A percentile compares a stretch with the other conserved stretches of the same genome.
Evolutionary conservation across 2,329 filamentous ascomycete species (phyloP).

Genomic region (Ciborinia camelliae): DNA sequence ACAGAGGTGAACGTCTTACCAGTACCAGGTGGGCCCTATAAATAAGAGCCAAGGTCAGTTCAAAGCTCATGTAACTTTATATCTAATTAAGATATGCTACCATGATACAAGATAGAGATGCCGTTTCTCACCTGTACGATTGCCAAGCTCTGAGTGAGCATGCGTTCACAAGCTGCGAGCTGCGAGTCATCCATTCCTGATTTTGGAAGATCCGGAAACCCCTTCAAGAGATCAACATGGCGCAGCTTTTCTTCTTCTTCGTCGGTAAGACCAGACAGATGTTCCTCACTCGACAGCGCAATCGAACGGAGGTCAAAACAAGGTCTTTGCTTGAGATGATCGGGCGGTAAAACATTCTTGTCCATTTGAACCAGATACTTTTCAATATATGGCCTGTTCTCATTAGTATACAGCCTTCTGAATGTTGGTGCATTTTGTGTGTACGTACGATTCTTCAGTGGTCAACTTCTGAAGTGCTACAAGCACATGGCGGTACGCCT

Average conservation of each 20-base stretch:
- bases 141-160: conserved; percentile 68
- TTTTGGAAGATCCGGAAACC: conserved; percentile 49
- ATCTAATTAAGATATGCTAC: not conserved
- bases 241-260: conserved; percentile 35
- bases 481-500: conserved; percentile 70
- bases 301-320: conserved; percentile 20
- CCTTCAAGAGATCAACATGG: conserved; percentile 51
- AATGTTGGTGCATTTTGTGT: not conserved
- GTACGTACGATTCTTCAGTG: conserved; percentile 28
- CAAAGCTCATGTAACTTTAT: conserved; percentile 39
- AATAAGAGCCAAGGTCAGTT: not conserved
- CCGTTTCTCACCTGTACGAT: conserved; percentile 58
- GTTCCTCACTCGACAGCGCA: not conserved
- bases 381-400: conserved; percentile 12
- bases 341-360: conserved; percentile 20
- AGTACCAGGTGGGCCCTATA: conserved; percentile 64
- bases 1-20: conserved; percentile 83
- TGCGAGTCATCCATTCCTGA: conserved; percentile 68
- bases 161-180: conserved; percentile 61
- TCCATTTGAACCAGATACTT: conserved; percentile 16
- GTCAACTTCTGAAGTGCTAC: conserved; percentile 59
- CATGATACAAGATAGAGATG: not conserved
- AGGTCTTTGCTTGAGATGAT: conserved; percentile 10
- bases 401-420: not conserved
- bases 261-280: not conserved